A percentile compares a stretch with the other conserved stretches of the same genome.
Evolutionary conservation across 1,139 yeast species (phyloP).

Genomic region (Zygosaccharomyces pseudobailii): DNA sequence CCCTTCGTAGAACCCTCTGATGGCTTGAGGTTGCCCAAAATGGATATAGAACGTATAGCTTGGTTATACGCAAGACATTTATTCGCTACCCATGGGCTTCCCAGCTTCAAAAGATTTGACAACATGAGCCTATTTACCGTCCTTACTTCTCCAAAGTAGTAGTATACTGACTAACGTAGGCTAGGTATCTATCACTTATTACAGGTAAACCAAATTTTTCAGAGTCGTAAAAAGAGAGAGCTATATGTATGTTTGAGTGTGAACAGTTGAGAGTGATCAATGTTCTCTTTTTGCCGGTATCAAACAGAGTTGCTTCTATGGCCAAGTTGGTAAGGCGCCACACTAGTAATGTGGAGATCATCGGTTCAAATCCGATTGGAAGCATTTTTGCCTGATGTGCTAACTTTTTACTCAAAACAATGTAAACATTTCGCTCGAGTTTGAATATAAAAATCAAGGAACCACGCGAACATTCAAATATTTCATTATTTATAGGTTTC

Average conservation of each 20-base stretch:
- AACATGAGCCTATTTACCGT: neutral
- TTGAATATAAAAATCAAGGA: no score
- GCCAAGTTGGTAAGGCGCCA: constrained; percentile 43
- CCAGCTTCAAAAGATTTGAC: constrained; percentile 4
- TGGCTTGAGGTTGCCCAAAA: constrained; percentile 36
- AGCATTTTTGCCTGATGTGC: constrained; percentile 22
- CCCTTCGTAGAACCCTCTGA: constrained; percentile 37
- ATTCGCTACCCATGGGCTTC: neutral
- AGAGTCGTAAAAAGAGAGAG: neutral
- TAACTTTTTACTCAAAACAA: no score
- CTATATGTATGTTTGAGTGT: no score
- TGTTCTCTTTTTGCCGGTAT: no score
- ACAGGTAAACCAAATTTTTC: neutral
- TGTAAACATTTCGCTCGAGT: no score
- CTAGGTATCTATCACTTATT: no score
- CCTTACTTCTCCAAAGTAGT: neutral
- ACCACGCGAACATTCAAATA: neutral
- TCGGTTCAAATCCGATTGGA: constrained; percentile 40
- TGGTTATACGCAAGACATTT: neutral
- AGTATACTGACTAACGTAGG: no score
- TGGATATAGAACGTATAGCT: constrained; percentile 29
- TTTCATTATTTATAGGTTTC: constrained; percentile 1
- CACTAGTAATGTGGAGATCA: constrained; percentile 42
- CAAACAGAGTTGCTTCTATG: constrained; percentile 32
- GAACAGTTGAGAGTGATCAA: no score